Evolutionary conservation across 148 eudicot genomes (phyloP).

Genomic region (Spergularia bocconei): DNA sequence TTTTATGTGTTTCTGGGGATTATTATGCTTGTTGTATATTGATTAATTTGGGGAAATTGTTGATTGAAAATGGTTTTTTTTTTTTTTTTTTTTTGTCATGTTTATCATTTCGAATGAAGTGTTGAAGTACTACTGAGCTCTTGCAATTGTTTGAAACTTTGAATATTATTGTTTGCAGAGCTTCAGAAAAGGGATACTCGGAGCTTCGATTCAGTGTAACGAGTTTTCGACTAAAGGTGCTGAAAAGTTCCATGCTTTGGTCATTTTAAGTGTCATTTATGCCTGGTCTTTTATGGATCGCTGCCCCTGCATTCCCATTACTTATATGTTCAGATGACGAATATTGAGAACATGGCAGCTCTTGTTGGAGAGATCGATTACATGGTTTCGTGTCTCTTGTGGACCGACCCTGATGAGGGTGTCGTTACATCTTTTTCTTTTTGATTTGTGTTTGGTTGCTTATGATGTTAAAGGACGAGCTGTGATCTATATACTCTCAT

Average conservation of each 20-base stretch:
- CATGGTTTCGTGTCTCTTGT: background rate
- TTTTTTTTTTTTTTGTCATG: background rate
- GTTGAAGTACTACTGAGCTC: background rate
- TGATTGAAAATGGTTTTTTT: no score
- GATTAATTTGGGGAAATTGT: no score
- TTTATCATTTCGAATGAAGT: background rate
- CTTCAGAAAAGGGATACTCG: slow-evolving; percentile 32
- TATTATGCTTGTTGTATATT: no score
- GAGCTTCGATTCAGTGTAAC: slow-evolving; percentile 28
- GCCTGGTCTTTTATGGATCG: background rate
- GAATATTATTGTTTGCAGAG: slow-evolving; percentile 29
- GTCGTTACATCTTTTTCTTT: no score
- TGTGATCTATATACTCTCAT: background rate
- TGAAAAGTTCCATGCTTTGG: background rate
- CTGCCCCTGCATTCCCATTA: background rate
- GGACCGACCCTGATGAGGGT: no score
- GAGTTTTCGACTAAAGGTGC: slow-evolving; percentile 43
- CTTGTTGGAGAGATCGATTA: background rate
- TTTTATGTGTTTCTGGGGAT: no score
- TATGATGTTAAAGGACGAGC: background rate
- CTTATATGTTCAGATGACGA: background rate
- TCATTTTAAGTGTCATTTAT: background rate
- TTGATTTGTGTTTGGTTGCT: no score
- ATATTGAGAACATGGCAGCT: no score
- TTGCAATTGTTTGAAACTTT: background rate